These are phyloP conservation scores for Choiromyces venosus DNA, from an alignment of 495 filamentous ascomycete genomes.

Conservation along the genomic window DNA sequence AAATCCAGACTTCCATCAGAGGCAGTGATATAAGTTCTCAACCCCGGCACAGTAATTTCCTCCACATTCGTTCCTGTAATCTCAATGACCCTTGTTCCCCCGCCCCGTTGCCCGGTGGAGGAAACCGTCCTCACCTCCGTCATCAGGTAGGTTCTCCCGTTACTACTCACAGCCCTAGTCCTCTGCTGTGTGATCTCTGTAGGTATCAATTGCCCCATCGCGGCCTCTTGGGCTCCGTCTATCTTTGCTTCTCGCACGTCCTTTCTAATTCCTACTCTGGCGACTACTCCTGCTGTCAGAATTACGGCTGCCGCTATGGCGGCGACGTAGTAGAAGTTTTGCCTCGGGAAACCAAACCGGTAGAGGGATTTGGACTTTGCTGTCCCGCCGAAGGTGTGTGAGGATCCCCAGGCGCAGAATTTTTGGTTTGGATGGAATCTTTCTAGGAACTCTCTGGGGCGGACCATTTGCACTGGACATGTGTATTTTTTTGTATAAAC, in stretches of 20 bases:
- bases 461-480: constrained; percentile 21
- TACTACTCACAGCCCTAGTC: constrained; percentile 26
- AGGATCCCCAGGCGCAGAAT: constrained; percentile 32
- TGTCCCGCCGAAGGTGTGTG: constrained; percentile 40
- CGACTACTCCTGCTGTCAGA: constrained; percentile 18
- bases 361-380: constrained; percentile 38
- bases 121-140: constrained; percentile 28
- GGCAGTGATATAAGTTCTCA: constrained; percentile 31
- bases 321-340: constrained; percentile 38
- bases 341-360: constrained; percentile 34
- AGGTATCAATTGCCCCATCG: constrained; percentile 22
- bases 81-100: constrained; percentile 21
- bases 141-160: constrained; percentile 26
- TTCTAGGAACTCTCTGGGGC: constrained; percentile 31
- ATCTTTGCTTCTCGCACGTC: constrained; percentile 18
- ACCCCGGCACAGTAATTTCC: constrained; percentile 23
- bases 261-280: constrained; percentile 22
- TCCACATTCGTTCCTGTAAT: constrained; percentile 25
- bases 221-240: constrained; percentile 19
- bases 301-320: constrained; percentile 12
- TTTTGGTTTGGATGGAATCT: constrained; percentile 29
- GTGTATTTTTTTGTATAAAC: too few relatives aligned
- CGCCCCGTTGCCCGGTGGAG: constrained; percentile 36
- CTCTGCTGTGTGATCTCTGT: constrained; percentile 22
- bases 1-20: constrained; percentile 23